Base-by-base conservation (phyloP, 2,329 filamentous ascomycete genomes). In the Chrysoporthe puriensis region DNA sequence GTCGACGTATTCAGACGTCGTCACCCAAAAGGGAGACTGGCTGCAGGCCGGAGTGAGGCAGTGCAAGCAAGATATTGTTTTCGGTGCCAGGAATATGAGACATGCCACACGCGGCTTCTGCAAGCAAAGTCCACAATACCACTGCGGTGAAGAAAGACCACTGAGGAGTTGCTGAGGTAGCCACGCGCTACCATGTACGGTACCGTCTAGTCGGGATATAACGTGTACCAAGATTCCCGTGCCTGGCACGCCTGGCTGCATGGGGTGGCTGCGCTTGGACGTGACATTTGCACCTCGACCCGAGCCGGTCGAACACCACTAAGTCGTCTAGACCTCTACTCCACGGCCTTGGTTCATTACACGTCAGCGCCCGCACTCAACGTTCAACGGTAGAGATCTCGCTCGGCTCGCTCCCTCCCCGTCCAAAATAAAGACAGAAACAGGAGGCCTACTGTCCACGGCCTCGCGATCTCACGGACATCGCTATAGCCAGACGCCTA, bases 321-420 rank as follows among this genome's bases (percentile, higher is more conserved):
- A 16, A 61, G 3, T 26, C 21, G 13, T 61, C 43, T 32, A 26
- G 26, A 14, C 21, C 50, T 54, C 32, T 54, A 32, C 50, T 54
- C 26, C 26, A 21, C 32, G 32, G 7, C 50, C 50, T 54, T 34
- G 21, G 50, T 61, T 44, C 43, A 6, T 61, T 61, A 64, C 61
- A 67, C 66, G 66, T 67, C 66, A 67, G 66, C 66, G 61, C 65
- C 65, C 52, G 46, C 61, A 46, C 34, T 64, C 63, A 42, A 64
- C 65, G 36, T 63, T 50, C 32, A 36, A 42, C 18, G 6, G 2
- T 36, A 9, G 52, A 58, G 52, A 59, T 67, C 57, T 64, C 21
- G 43, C 44, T 61, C 43, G 6, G 48, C 6, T 32, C 6, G 21
- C 58, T 32, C 58, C 40, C 3, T 61, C 6, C 8, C 21, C 13